These are phyloP conservation scores for Hamigera avellanea DNA, from an alignment of 495 filamentous ascomycete genomes.

Conservation along the genomic window DNA sequence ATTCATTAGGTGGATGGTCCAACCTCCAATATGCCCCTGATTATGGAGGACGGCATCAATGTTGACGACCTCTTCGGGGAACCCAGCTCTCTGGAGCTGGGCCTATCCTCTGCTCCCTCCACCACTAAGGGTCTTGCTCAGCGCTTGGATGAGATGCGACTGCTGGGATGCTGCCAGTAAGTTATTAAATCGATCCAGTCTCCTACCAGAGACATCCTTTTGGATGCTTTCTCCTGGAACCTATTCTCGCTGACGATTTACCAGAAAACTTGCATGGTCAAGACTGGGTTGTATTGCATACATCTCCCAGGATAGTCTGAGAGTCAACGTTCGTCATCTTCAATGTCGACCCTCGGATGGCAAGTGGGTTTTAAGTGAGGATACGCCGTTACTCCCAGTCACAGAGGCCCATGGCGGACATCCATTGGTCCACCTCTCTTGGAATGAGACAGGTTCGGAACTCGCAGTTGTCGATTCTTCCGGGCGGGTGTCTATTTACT, in stretches of 20 bases:
- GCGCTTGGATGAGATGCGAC: constrained; percentile 68
- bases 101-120: constrained; percentile 40
- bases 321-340: constrained; percentile 60
- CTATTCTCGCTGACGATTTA: constrained; percentile 9
- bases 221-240: neutral
- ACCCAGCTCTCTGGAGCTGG: constrained; percentile 35
- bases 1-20: neutral
- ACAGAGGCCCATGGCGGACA: constrained; percentile 39
- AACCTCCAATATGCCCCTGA: constrained; percentile 28
- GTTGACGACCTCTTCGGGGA: constrained; percentile 73
- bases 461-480: constrained; percentile 65
- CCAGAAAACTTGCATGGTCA: constrained; percentile 80
- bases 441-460: constrained; percentile 61
- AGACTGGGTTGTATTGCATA: constrained; percentile 77
- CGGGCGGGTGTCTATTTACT: constrained; percentile 61
- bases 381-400: constrained; percentile 29
- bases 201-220: neutral
- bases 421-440: constrained; percentile 61
- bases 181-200: constrained; percentile 13
- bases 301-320: constrained; percentile 57
- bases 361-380: constrained; percentile 65
- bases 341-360: constrained; percentile 58
- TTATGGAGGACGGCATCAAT: constrained; percentile 61
- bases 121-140: constrained; percentile 56
- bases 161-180: constrained; percentile 75